These are phyloP conservation scores for Pythium dissotocum DNA, from an alignment of 352 stramenopile species.

Conservation along the genomic window DNA sequence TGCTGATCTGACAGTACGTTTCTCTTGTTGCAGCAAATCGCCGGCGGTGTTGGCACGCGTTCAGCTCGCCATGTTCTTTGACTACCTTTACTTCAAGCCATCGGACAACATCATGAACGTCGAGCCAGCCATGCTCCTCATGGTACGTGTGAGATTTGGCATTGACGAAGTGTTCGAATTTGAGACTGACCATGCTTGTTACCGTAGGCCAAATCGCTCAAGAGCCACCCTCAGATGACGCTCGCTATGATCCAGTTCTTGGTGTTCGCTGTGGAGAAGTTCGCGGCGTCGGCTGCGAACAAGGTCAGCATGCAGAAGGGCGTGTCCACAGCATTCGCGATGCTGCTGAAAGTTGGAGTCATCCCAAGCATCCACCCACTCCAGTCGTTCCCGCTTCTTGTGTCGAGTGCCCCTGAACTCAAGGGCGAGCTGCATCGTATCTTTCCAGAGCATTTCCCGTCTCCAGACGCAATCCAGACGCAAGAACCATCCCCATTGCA, in stretches of 20 bases:
- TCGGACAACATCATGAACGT: slow-evolving; percentile 84
- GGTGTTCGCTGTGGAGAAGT: slow-evolving; percentile 85
- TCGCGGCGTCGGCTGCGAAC: slow-evolving; percentile 72
- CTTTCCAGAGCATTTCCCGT: slow-evolving; percentile 82
- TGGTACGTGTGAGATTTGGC: slow-evolving; percentile 41
- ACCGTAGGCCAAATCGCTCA: slow-evolving; percentile 79
- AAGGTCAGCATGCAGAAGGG: slow-evolving; percentile 81
- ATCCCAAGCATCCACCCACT: slow-evolving; percentile 66
- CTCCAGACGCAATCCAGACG: slow-evolving; percentile 49
- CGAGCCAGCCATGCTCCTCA: slow-evolving; percentile 80
- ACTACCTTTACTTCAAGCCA: slow-evolving; percentile 85
- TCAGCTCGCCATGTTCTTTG: slow-evolving; percentile 87
- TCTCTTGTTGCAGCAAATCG: slow-evolving; percentile 53
- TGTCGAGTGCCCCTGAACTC: slow-evolving; percentile 65
- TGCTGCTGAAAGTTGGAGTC: slow-evolving; percentile 74
- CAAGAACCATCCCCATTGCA: slow-evolving; percentile 29
- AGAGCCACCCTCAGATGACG: slow-evolving; percentile 81
- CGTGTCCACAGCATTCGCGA: slow-evolving; percentile 75
- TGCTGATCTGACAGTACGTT: background rate
- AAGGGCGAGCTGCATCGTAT: slow-evolving; percentile 77
- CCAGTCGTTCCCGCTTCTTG: slow-evolving; percentile 76
- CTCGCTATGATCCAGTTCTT: slow-evolving; percentile 86
- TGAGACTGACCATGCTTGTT: background rate
- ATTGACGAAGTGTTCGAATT: background rate
- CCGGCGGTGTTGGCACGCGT: slow-evolving; percentile 68